These are phyloP conservation scores for Colletotrichum siamense DNA, from an alignment of 2,329 filamentous ascomycete species.

Conservation along the genomic window DNA sequence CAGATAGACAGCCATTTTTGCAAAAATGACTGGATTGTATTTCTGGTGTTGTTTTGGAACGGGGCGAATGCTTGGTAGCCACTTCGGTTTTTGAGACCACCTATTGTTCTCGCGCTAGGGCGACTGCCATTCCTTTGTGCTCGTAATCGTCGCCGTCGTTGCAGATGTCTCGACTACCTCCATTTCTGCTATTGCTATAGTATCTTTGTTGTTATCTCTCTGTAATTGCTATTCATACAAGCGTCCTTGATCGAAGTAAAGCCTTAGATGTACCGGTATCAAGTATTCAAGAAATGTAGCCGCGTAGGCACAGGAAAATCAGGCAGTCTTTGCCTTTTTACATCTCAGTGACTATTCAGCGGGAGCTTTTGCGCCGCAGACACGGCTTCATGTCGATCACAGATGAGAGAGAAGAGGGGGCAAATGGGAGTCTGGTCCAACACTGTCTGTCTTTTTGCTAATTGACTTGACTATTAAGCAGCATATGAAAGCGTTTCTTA, in stretches of 20 bases:
- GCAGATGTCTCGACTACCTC: rapidly evolving
- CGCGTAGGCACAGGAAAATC: rapidly evolving
- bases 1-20: rapidly evolving
- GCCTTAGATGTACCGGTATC: neutral
- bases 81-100: rapidly evolving
- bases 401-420: neutral
- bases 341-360: neutral
- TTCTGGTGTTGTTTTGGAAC: neutral
- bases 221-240: neutral
- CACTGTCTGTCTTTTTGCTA: neutral
- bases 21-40: neutral
- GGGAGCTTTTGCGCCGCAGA: neutral
- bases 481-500: neutral
- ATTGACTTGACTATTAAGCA: neutral
- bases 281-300: neutral
- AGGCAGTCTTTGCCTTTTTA: neutral
- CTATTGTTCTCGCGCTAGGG: no score
- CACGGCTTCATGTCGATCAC: neutral
- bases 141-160: neutral
- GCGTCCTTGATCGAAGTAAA: rapidly evolving
- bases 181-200: neutral
- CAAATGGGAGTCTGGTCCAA: neutral
- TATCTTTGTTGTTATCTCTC: no score
- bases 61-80: neutral
- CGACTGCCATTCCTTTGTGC: rapidly evolving